These are phyloP conservation scores for Claviceps africana DNA, from an alignment of 2,329 filamentous ascomycete genomes.

Conservation along the genomic window DNA sequence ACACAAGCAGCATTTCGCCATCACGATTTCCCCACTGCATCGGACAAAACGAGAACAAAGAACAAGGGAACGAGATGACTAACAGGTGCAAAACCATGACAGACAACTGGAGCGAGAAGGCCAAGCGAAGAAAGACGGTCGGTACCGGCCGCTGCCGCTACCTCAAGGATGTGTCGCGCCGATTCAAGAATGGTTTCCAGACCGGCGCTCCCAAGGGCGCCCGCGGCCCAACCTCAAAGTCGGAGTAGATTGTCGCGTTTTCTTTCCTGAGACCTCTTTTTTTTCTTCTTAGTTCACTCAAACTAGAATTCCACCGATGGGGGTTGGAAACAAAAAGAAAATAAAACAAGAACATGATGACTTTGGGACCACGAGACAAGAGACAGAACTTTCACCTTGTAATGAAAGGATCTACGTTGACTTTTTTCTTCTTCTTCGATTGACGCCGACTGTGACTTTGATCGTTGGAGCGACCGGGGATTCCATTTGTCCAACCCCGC, in stretches of 20 bases:
- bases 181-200: conserved; percentile 97
- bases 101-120: conserved; percentile 99
- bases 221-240: conserved; percentile 25
- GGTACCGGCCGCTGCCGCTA: conserved; percentile 93
- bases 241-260: conserved; percentile 7
- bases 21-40: no score
- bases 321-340: conserved; percentile 1
- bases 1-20: background rate
- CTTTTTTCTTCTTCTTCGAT: background rate
- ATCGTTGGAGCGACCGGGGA: background rate
- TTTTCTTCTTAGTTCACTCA: background rate
- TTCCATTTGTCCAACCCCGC: no score
- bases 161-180: conserved; percentile 81
- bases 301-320: conserved; percentile 5
- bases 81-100: conserved; percentile 11
- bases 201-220: conserved; percentile 73
- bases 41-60: no score
- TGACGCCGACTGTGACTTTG: background rate
- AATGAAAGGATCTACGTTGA: no score
- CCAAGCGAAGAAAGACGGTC: conserved; percentile 98
- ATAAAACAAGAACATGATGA: conserved; percentile 1
- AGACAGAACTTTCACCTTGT: no score
- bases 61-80: background rate
- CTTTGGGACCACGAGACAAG: background rate
- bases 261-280: background rate